Base-by-base conservation (phyloP, 495 filamentous ascomycete species). In the Penicillium longicatenatum region DNA sequence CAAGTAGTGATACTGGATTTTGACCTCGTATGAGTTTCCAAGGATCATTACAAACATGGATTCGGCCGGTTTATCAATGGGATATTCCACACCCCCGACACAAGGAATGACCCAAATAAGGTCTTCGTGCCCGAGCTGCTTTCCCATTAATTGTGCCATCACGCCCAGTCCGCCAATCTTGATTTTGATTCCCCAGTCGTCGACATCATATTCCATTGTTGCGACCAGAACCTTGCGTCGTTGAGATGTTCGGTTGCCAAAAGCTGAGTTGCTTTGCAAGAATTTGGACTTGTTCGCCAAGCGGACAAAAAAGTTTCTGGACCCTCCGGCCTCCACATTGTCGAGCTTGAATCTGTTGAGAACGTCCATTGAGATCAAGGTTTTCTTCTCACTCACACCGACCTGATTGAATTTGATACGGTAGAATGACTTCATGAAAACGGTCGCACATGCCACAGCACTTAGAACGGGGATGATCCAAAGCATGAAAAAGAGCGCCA, bases 61-160 rank as follows among this genome's bases (percentile, higher is more conserved):
- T 46, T 87, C 85, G 1, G 81, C 85, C 0, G 65, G 71, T 56
- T 82, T 74, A 56, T 89, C 86, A 11, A 75, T 64, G 0, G 86
- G 87, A 58, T 89, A 89, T 16, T 87, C 77, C 22, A 90, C 73
- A 29, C 82, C 87, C 19, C 86, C 86, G 17, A 89, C 86, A 64
- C 85, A 86, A n/a, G 87, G 87, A 39, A 90, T 83, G n/a, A 90
- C 86, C 87, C 87, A 90, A 49, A 89, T 83, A 8, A 89, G 72
- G 64, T 90, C 81, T 58, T 87, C 82, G 52, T 90, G 84, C 3
- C 80, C 74, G 8, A 89, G 80, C 51, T 86, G 83, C 56, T 86
- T 86, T 10, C 84, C 84, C 87, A 90, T 90, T 10, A 90, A 71
- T 61, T 88, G 85, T 20, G 83, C 83, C 82, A 85, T 86, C 33